These are phyloP conservation scores for Aspergillus bertholletiae DNA, from an alignment of 495 filamentous ascomycete species.

Conservation along the genomic window DNA sequence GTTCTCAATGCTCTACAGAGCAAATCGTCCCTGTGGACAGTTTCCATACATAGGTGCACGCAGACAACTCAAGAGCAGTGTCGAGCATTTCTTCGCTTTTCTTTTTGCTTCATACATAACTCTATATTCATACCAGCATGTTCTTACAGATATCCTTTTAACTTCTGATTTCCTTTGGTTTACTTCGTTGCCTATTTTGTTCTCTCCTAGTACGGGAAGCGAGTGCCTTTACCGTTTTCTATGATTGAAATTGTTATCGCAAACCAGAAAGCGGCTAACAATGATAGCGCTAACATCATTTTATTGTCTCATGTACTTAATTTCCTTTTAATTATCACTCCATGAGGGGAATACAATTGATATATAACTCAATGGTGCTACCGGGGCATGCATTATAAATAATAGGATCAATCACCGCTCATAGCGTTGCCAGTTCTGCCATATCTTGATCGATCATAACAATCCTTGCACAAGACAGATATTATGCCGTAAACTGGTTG, in stretches of 20 bases:
- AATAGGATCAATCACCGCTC: not conserved
- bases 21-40: constrained; percentile 10
- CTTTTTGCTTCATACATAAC: constrained; percentile 15
- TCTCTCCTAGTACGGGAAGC: constrained; percentile 14
- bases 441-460: not conserved
- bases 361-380: not conserved
- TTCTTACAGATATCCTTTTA: constrained; percentile 48
- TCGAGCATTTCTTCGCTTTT: constrained; percentile 10
- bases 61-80: constrained; percentile 9
- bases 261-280: constrained; percentile 29
- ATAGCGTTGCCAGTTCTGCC: not conserved
- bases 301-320: constrained; percentile 41
- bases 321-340: constrained; percentile 35
- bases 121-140: constrained; percentile 35
- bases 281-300: constrained; percentile 26
- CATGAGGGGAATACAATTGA: constrained; percentile 14
- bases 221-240: constrained; percentile 25
- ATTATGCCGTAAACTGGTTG: not conserved
- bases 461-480: not conserved
- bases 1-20: constrained; percentile 12
- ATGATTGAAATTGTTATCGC: constrained; percentile 24
- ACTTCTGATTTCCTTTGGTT: constrained; percentile 29
- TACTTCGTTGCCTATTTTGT: constrained; percentile 22
- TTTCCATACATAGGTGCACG: constrained; percentile 6
- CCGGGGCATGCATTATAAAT: not conserved